Evolutionary conservation across 2,329 filamentous ascomycete genomes (phyloP).

Genomic region (Fusarium mexicanum): DNA sequence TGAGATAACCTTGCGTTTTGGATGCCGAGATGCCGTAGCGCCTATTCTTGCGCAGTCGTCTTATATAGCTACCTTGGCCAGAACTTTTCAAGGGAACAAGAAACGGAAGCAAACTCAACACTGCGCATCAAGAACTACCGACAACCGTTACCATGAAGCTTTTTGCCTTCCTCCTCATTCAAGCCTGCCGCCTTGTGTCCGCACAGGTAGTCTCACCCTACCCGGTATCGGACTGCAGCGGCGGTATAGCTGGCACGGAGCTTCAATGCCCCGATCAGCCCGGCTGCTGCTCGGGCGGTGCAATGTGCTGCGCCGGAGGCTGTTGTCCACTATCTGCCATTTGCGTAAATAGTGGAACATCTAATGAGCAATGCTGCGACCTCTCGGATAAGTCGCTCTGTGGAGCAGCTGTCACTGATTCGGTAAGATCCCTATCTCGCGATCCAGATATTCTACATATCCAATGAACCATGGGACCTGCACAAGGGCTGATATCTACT

Average conservation of each 20-base stretch:
- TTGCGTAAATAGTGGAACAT: not conserved
- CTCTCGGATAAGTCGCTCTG: not conserved
- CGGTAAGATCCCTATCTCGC: not conserved
- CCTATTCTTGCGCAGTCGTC: accelerated
- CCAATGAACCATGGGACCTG: not conserved
- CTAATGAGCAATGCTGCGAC: not conserved
- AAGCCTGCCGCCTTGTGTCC: not conserved
- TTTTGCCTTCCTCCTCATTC: not conserved
- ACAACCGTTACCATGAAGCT: not conserved
- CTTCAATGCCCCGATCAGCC: not conserved
- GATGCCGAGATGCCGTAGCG: not conserved
- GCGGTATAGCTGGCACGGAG: not conserved
- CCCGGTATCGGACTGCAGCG: not conserved
- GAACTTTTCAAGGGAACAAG: not conserved
- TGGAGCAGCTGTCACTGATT: not conserved
- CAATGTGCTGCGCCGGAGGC: not conserved
- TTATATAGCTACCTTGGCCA: not conserved
- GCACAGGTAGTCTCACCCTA: not conserved
- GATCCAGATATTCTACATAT: not conserved
- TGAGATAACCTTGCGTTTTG: not conserved
- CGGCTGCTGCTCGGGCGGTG: not conserved
- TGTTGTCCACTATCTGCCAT: not conserved
- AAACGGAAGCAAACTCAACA: not conserved
- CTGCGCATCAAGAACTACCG: not conserved
- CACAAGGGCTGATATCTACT: not conserved